Conservation (phyloP, 345 rosid species). For the Psidium friedrichsthalianum region DNA sequence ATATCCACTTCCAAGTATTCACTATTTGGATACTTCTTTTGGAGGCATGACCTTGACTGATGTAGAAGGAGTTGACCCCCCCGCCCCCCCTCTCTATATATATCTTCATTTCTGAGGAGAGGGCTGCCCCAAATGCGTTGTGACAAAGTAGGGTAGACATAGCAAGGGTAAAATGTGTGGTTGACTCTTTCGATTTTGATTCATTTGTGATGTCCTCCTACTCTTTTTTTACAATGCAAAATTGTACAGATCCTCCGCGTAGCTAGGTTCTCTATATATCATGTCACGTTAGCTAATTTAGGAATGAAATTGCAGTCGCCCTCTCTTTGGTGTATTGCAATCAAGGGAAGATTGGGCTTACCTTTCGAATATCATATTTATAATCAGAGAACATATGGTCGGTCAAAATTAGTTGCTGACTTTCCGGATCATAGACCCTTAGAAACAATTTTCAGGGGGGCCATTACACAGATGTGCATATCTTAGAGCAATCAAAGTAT, state of each 20-base stretch:
- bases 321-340: neutral
- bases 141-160: neutral
- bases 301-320: neutral
- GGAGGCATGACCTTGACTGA: neutral
- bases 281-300: neutral
- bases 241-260: neutral
- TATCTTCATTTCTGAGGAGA: neutral
- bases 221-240: neutral
- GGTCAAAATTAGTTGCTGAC: neutral
- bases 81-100: too few species aligned
- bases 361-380: neutral
- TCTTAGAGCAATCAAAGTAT: neutral
- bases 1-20: neutral
- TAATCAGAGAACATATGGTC: neutral
- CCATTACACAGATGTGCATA: neutral
- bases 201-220: neutral
- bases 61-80: neutral
- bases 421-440: neutral
- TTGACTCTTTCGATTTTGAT: neutral
- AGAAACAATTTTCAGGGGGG: neutral
- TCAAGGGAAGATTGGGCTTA: neutral
- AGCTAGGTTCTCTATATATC: neutral
- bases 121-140: neutral
- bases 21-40: neutral
- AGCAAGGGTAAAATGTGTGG: neutral